Conservation (phyloP, 345 rosid genomes). For the Eucalyptus globulus region DNA sequence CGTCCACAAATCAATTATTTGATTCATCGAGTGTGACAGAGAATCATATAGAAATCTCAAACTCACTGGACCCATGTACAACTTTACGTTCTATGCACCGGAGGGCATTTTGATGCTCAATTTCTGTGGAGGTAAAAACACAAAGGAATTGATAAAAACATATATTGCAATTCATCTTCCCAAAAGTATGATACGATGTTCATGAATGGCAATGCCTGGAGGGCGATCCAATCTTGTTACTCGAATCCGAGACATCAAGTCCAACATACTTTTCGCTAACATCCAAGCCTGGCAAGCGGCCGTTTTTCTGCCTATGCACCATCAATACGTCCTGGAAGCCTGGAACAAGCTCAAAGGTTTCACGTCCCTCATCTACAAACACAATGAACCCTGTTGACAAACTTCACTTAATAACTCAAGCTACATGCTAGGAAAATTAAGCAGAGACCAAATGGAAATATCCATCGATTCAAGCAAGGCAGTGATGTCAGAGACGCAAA, state of each 20-base stretch:
- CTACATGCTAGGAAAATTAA: not conserved
- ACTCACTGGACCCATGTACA: not conserved
- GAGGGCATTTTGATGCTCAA: not conserved
- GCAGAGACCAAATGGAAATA: not conserved
- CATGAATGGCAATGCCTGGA: slow-evolving; percentile 21
- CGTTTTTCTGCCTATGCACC: slow-evolving; percentile 12
- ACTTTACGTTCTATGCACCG: not conserved
- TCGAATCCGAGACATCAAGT: slow-evolving; percentile 53
- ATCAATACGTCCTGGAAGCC: slow-evolving; percentile 33
- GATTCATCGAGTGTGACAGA: rapidly evolving
- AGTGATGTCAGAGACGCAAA: not conserved
- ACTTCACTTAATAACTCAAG: not conserved
- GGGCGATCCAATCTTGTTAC: slow-evolving; percentile 50
- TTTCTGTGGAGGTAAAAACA: not conserved
- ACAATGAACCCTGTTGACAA: rapidly evolving
- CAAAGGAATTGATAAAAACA: not conserved
- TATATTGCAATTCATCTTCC: not conserved
- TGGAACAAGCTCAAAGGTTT: slow-evolving; percentile 44
- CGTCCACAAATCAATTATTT: not conserved
- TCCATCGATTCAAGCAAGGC: not conserved
- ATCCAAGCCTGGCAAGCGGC: slow-evolving; percentile 72
- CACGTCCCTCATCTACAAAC: slow-evolving; percentile 48
- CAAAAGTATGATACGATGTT: not conserved
- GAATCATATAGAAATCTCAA: not conserved
- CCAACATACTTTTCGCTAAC: slow-evolving; percentile 94